Percentiles rank a stretch among this genome's conserved stretches.
phyloP scores from a whole-genome alignment of 2,329 filamentous ascomycete genomes.

The Claviceps africana region DNA sequence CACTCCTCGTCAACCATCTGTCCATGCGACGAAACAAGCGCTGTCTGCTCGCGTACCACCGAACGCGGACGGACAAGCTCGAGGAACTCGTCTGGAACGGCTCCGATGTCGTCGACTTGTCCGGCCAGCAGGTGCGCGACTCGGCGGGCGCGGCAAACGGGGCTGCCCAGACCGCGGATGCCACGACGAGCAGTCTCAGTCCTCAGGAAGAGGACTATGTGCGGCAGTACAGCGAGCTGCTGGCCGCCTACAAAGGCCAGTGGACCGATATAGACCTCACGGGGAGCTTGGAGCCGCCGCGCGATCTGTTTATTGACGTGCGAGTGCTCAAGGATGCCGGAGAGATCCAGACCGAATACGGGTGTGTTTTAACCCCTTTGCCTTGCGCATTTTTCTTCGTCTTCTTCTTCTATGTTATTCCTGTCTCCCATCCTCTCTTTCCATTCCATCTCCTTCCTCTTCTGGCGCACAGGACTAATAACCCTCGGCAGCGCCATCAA shows the following conservation, averaged over 20 bases:
- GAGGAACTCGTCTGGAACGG: constrained; percentile 92
- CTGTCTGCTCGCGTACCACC: constrained; percentile 87
- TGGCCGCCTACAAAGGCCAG: constrained; percentile 94
- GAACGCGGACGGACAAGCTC: constrained; percentile 76
- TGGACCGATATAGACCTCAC: constrained; percentile 98
- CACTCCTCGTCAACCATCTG: constrained; percentile 81
- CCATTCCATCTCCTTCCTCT: neutral
- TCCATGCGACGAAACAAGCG: constrained; percentile 94
- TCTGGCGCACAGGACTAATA: constrained; percentile 9
- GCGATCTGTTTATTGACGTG: constrained; percentile 92
- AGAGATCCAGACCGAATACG: constrained; percentile 98
- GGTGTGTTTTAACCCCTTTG: constrained; percentile 32
- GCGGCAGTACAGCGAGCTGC: constrained; percentile 74
- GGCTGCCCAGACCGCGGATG: constrained; percentile 27
- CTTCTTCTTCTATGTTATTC: neutral
- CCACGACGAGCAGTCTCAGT: constrained; percentile 61
- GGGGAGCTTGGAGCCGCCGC: constrained; percentile 83
- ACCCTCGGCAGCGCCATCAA: constrained; percentile 60
- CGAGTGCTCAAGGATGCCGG: constrained; percentile 91
- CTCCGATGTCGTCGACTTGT: constrained; percentile 63
- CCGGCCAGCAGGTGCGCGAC: constrained; percentile 39
- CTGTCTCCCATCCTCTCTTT: neutral
- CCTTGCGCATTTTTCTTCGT: neutral
- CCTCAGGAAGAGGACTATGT: constrained; percentile 97
- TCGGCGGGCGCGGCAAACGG: constrained; percentile 19